Base-by-base conservation (phyloP, 768 basidiomycete species). In the Chalciporus sphaerocephalus region DNA sequence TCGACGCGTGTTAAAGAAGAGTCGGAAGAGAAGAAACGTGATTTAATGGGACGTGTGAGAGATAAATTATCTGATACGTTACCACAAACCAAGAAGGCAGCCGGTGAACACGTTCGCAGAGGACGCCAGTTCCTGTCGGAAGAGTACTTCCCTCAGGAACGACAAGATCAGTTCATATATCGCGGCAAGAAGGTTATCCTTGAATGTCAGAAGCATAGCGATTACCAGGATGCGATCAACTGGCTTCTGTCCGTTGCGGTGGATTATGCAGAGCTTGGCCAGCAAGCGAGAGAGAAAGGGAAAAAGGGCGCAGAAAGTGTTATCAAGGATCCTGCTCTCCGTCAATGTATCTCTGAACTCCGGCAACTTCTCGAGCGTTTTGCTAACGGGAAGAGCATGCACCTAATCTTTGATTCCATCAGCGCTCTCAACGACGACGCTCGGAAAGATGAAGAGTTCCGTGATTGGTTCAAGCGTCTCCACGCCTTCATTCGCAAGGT, bases 151-250 rank as follows among this genome's bases (percentile, higher is more conserved):
- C 93, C 94, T 0, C 74, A 86, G 55, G 93, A 93, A 66, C 74
- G 95, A 17, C 78, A 91, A 18, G 91, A 95, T 43, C 91, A 91
- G 59, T 96, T 92, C 66, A 87, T 98, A 59, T 95, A 85, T 73
- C 80, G 95, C 11, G 76, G 81, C 6, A 97, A 97, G 75, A 97
- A 96, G 81, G 85, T 87, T 28, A 80, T 96, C 42, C 75, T 94
- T 47, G 94, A 97, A 59, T 93, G 90, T 61, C 93, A 96, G 68
- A 84, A 85, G 59, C 92, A 95, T 67, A 75, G 83, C 42, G 87
- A 95, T 61, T 97, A 96, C 66, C 89, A 92, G 55, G 81, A 82
- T 47, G 79, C 82, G 6, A 72, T 92, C 38, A 70, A 69, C n/a
- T 91, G 89, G 89, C 69, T 91, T 5, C 68, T 92, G 24, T 66